These are phyloP conservation scores for Penicillium sp. DNA, from an alignment of 2,329 filamentous ascomycete genomes.

Conservation along the genomic window DNA sequence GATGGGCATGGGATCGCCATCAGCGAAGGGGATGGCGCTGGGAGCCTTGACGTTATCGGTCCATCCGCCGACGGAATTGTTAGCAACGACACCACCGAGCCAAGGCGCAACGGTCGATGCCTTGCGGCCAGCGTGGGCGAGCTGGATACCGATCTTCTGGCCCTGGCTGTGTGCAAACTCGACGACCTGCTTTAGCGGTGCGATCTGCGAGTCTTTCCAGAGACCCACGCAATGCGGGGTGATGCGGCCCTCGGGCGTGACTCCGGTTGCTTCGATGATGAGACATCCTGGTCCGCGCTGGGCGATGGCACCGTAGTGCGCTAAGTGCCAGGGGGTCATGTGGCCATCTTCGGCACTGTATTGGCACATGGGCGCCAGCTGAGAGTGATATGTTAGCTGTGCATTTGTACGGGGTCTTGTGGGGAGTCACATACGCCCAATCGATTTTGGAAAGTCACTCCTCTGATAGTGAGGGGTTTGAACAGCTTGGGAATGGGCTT, in stretches of 20 bases:
- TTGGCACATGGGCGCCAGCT: conserved; percentile 57
- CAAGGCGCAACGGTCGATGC: conserved; percentile 56
- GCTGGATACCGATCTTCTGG: conserved; percentile 74
- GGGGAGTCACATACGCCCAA: conserved; percentile 47
- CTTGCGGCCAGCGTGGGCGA: conserved; percentile 73
- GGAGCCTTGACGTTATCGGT: conserved; percentile 55
- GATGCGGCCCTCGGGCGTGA: conserved; percentile 74
- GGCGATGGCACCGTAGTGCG: conserved; percentile 76
- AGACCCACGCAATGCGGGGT: conserved; percentile 60
- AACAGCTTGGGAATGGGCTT: conserved; percentile 54
- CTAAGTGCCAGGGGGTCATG: conserved; percentile 74
- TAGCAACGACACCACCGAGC: conserved; percentile 42
- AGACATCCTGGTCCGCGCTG: conserved; percentile 71
- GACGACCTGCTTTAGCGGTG: conserved; percentile 61
- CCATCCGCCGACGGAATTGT: conserved; percentile 54
- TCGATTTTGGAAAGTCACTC: conserved; percentile 61
- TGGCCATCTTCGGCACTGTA: conserved; percentile 67
- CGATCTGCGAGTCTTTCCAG: conserved; percentile 82
- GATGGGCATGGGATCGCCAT: conserved; percentile 59
- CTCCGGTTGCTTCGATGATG: conserved; percentile 74
- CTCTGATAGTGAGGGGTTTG: conserved; percentile 55
- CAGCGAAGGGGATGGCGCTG: conserved; percentile 60
- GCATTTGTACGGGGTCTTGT: background rate
- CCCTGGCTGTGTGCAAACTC: conserved; percentile 78
- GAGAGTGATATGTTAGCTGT: background rate